These are phyloP conservation scores for Phlebopus sp. DNA, from an alignment of 1,284 basidiomycete genomes.

Conservation along the genomic window DNA sequence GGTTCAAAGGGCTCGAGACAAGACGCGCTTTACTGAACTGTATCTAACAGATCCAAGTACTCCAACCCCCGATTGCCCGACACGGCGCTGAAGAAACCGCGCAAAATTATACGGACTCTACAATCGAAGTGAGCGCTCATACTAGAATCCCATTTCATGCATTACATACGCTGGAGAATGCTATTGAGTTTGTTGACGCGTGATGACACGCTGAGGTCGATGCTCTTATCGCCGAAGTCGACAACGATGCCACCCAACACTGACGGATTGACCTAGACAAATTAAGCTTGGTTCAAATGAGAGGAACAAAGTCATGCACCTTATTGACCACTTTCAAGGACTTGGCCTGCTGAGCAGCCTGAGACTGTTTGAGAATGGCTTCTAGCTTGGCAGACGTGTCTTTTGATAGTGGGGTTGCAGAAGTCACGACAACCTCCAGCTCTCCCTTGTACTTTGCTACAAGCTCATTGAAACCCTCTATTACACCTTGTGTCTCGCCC, in stretches of 20 bases:
- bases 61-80: too few species aligned
- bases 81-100: too few species aligned
- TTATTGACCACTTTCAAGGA: constrained; percentile 85
- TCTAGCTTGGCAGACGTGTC: constrained; percentile 77
- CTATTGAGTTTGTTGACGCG: constrained; percentile 95
- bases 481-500: constrained; percentile 80
- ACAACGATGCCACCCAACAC: constrained; percentile 90
- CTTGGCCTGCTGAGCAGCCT: constrained; percentile 83
- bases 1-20: too few species aligned
- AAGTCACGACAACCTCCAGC: constrained; percentile 90
- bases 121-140: constrained; percentile 9
- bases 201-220: constrained; percentile 91
- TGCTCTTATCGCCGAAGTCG: constrained; percentile 97
- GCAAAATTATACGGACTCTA: constrained; percentile 37
- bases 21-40: too few species aligned
- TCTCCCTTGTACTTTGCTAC: constrained; percentile 92
- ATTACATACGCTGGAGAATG: constrained; percentile 69
- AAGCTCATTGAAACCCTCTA: constrained; percentile 90
- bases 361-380: constrained; percentile 78
- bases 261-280: constrained; percentile 75
- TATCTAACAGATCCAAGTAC: too few species aligned
- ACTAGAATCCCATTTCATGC: not conserved
- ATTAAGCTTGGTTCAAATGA: constrained; percentile 3
- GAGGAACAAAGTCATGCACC: constrained; percentile 40
- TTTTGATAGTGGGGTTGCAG: constrained; percentile 75